Base-by-base conservation (phyloP, 306 rosid species). In the Acmispon strigosus region DNA sequence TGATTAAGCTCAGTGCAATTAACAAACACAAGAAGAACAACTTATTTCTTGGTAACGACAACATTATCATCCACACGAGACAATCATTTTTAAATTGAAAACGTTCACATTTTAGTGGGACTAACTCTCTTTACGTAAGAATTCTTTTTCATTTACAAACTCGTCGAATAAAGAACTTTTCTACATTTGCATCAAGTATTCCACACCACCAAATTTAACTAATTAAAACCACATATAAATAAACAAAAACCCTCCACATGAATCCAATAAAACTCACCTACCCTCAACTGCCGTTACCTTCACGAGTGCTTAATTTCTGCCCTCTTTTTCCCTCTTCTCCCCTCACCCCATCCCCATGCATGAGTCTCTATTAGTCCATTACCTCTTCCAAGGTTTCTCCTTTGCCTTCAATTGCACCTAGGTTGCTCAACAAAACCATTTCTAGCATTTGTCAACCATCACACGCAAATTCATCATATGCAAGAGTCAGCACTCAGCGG, bases 211-310 rank as follows among this genome's bases (percentile, higher is more conserved):
- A 37, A 51, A 37, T 19, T 22, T 20, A 63, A 70, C 37, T 41
- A 70, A 62, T 18, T 34, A 44, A 77, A 70, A 53, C 44, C 32
- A 62, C 48, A 58, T 24, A 69, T 58, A 69, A 61, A 53, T 44
- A 70, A 50, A 61, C 22, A 50, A 39, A 63, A 60, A 34, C 71
- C 66, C 20, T 48, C 49, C 86, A 76, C 88, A 89, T 83, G 90
- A 86, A 75, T 69, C 72, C 76, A 85, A 85, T 84, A 70, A 83
- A 74, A 16, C 78, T 53, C 80, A 76, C 80, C 83, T 20, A 34
- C 75, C 70, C 75, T 59, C 71, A 17, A 65, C 72, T 86, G 88
- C 92, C 96, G 88, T 95, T 86, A 87, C 92, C 92, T 89, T 91
- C 96, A 91, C 96, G 91, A 83, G 87, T 80, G 85, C 81, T 88